phyloP scores from a whole-genome alignment of 2,329 filamentous ascomycete genomes.

The Cladosporium sphaerospermum region DNA sequence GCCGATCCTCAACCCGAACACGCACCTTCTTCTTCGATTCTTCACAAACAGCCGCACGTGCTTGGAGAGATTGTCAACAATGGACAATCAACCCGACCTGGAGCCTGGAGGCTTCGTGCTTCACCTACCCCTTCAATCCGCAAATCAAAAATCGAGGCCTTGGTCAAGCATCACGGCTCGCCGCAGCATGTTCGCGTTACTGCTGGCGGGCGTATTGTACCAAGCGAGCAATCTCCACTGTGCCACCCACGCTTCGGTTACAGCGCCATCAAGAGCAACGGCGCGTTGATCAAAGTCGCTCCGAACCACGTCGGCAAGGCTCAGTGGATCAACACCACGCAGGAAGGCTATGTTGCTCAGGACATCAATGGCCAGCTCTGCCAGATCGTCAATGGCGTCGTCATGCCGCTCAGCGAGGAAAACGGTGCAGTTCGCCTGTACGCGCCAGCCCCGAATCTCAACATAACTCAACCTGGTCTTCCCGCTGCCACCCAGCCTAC shows the following conservation, averaged over 20 bases:
- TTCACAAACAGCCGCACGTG: conserved; percentile 15
- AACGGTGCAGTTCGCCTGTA: conserved; percentile 31
- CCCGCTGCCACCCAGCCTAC: conserved; percentile 2
- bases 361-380: conserved; percentile 31
- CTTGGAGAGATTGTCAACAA: conserved; percentile 31
- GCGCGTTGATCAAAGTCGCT: conserved; percentile 33
- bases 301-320: conserved; percentile 29
- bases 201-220: conserved; percentile 48
- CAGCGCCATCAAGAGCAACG: conserved; percentile 32
- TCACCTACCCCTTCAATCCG: conserved; percentile 47
- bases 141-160: conserved; percentile 42
- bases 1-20: conserved; percentile 16
- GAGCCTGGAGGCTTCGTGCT: conserved; percentile 24
- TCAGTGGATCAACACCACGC: conserved; percentile 21
- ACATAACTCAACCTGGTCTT: conserved; percentile 18
- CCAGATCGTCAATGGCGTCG: conserved; percentile 33
- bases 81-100: conserved; percentile 23
- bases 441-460: conserved; percentile 33
- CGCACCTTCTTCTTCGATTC: conserved; percentile 8
- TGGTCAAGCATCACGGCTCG: conserved; percentile 47
- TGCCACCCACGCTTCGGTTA: conserved; percentile 35
- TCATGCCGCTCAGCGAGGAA: conserved; percentile 29
- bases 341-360: conserved; percentile 31
- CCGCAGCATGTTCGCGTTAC: conserved; percentile 46
- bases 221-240: conserved; percentile 37